Base-by-base conservation (phyloP, 352 stramenopile species). In the Bremia lactucae region DNA sequence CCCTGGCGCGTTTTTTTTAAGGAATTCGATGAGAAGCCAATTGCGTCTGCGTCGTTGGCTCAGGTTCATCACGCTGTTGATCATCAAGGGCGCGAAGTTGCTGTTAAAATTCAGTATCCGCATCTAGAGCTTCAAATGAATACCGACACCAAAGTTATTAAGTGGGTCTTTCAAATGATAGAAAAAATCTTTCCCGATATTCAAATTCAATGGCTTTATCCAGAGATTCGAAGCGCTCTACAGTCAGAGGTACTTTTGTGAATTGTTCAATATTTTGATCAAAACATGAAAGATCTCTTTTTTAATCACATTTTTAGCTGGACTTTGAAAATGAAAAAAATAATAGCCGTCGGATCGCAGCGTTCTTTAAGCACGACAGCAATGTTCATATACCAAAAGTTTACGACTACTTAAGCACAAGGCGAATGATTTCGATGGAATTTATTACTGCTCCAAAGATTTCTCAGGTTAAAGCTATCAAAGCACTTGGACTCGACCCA, bases 21-120 rank as follows among this genome's bases (percentile, higher is more conserved):
- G 2, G 55, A 77, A 19, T 96, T 99, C 55, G 82, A 98, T 25
- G 52, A 61, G 15, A 66, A 62, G 26, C 94, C 96, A n/a, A 86
- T 99, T 42, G 96, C 95, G 0, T 92, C 84, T 4, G 96, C 95
- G 2, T 97, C 87, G 25, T 70, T 99, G 5, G 96, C 95, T 9
- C 95, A 98, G 55, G 95, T 98, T 2, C 87, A 96, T 38, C 87
- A 88, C 50, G 66, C 95, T n/a, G 85, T 96, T 1, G 85, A 95
- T 37, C 76, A 65, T 26, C 50, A 82, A 34, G 89, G 87, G 1
- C 69, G 75, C 21, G 83, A 95, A 28, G 62, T 98, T 25, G 96
- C 96, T 4, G 83, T 99, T 37, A 99, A 99, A 67, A 77, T 98
- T 11, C 95, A 98, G 55, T 96, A 97, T 46, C 68, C 64, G 15